Evolutionary conservation across 2,329 filamentous ascomycete species (phyloP).

Genomic region (Aspergillus ochraceoroseus): DNA sequence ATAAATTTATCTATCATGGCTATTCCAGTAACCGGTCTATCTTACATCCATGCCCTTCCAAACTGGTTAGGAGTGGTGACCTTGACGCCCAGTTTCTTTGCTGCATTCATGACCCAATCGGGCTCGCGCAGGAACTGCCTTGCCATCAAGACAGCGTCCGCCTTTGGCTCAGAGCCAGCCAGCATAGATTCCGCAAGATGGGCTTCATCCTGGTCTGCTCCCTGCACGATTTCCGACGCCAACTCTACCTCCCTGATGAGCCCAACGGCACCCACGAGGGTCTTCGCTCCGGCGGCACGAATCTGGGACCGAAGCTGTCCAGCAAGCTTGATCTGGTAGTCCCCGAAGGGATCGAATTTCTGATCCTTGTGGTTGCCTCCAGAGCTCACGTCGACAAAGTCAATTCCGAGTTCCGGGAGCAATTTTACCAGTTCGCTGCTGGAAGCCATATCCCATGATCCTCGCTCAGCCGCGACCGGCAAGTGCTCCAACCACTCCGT

Average conservation of each 20-base stretch:
- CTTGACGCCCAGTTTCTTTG: conserved; percentile 47
- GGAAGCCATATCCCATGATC: conserved; percentile 53
- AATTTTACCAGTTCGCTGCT: conserved; percentile 40
- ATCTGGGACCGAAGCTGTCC: conserved; percentile 42
- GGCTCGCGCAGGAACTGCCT: conserved; percentile 54
- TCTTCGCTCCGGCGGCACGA: conserved; percentile 33
- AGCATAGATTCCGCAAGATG: conserved; percentile 26
- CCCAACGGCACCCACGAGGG: conserved; percentile 52
- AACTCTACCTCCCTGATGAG: conserved; percentile 52
- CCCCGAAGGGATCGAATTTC: conserved; percentile 43
- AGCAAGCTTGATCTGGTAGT: conserved; percentile 51
- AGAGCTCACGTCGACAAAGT: conserved; percentile 46
- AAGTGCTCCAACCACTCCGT: conserved; percentile 69
- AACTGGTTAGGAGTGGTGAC: conserved; percentile 50
- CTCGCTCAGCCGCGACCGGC: conserved; percentile 60
- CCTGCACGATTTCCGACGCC: conserved; percentile 46
- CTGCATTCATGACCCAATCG: conserved; percentile 52
- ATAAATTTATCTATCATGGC: conserved; percentile 1
- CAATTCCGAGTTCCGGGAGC: conserved; percentile 41
- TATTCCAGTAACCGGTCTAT: neutral
- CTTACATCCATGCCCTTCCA: conserved; percentile 20
- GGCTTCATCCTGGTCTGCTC: conserved; percentile 25
- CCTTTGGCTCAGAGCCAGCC: conserved; percentile 28
- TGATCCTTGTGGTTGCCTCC: conserved; percentile 46
- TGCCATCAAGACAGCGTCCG: conserved; percentile 51